Evolutionary conservation across 2,329 filamentous ascomycete species (phyloP).

Genomic region (Tolypocladium tropicale): DNA sequence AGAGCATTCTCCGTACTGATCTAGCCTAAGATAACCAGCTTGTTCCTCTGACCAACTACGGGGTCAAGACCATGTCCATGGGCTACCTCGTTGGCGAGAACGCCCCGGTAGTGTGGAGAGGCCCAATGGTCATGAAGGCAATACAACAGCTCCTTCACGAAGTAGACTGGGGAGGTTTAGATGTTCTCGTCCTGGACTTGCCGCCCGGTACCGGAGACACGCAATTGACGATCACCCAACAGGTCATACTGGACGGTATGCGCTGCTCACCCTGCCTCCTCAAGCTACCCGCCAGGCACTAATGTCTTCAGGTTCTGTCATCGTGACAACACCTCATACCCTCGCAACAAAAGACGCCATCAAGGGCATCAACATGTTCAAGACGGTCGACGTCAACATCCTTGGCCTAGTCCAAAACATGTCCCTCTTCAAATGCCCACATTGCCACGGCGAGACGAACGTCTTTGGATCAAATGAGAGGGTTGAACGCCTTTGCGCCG

Average conservation of each 20-base stretch:
- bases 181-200: slow-evolving; percentile 81
- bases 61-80: slow-evolving; percentile 98
- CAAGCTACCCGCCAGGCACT: background rate
- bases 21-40: slow-evolving; percentile 58
- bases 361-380: slow-evolving; percentile 88
- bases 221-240: slow-evolving; percentile 93
- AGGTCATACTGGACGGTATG: slow-evolving; percentile 75
- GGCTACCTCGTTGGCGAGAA: slow-evolving; percentile 76
- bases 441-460: slow-evolving; percentile 62
- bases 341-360: slow-evolving; percentile 86
- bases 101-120: slow-evolving; percentile 86
- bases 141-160: slow-evolving; percentile 91
- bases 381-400: slow-evolving; percentile 69
- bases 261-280: background rate
- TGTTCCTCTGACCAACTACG: slow-evolving; percentile 84
- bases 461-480: slow-evolving; percentile 62
- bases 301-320: slow-evolving; percentile 51
- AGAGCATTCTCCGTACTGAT: slow-evolving; percentile 2
- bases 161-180: slow-evolving; percentile 85
- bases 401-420: slow-evolving; percentile 90
- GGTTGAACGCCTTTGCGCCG: slow-evolving; percentile 57
- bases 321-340: slow-evolving; percentile 90
- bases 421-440: slow-evolving; percentile 72
- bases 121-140: slow-evolving; percentile 95
- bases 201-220: slow-evolving; percentile 94